A percentile compares a stretch with the other conserved stretches of the same genome.
Conservation (phyloP, 2,329 filamentous ascomycete species). For the Ceratocystis destructans region DNA sequence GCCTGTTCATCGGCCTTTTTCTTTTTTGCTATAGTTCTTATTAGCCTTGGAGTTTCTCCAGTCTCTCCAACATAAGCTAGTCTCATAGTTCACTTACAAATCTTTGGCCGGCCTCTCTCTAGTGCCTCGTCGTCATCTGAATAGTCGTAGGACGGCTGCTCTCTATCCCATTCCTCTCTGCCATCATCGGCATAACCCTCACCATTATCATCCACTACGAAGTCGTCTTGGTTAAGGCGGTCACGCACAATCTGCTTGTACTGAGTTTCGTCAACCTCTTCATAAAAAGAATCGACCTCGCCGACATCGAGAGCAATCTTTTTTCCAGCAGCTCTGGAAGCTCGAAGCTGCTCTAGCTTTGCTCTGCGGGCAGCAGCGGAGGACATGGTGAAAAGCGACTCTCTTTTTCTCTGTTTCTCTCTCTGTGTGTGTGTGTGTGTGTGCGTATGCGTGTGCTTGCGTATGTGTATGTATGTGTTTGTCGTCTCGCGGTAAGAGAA, state of each 20-base stretch:
- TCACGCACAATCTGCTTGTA: constrained; percentile 93
- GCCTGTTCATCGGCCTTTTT: constrained; percentile 78
- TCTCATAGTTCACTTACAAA: constrained; percentile 27
- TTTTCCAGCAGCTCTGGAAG: constrained; percentile 76
- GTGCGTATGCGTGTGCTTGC: not conserved
- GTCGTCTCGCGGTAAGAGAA: not conserved
- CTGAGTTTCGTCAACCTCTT: constrained; percentile 89
- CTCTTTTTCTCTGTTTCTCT: not conserved
- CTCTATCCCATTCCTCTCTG: constrained; percentile 81
- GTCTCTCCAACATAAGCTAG: constrained; percentile 6
- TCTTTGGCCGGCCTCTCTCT: constrained; percentile 35
- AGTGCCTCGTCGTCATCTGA: constrained; percentile 50
- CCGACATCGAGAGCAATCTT: constrained; percentile 79
- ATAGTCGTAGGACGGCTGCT: constrained; percentile 54
- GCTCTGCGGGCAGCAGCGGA: constrained; percentile 32
- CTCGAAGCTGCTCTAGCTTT: constrained; percentile 64
- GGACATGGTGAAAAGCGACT: constrained; percentile 28
- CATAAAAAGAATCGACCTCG: constrained; percentile 75
- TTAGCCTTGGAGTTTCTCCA: not conserved
- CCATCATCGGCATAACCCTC: constrained; percentile 95
- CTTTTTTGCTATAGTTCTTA: constrained; percentile 51
- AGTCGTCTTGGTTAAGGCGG: constrained; percentile 85
- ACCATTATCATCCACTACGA: constrained; percentile 96
- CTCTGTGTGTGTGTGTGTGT: not conserved
- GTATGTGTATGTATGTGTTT: not conserved